Evolutionary conservation across 257 asterid genomes (phyloP).

Genomic region (Thymus quinquecostatus): DNA sequence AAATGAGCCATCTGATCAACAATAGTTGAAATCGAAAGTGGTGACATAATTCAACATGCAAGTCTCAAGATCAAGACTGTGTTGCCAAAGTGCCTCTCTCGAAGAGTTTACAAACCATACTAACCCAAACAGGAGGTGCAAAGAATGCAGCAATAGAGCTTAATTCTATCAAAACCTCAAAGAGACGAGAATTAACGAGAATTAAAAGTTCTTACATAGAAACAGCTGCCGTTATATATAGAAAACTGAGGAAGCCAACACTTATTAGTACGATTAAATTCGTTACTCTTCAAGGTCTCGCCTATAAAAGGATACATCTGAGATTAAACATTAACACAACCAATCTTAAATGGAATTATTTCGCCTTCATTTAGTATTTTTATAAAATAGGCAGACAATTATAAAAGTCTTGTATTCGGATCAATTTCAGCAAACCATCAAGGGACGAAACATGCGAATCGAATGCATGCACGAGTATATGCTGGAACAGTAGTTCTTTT

Average conservation of each 20-base stretch:
- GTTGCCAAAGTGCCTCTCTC: background rate
- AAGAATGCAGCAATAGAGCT: background rate
- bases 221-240: background rate
- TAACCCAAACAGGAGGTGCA: background rate
- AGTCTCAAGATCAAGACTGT: background rate
- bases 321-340: conserved; percentile 8
- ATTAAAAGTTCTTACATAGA: background rate
- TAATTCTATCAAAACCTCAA: background rate
- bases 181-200: background rate
- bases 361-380: conserved; percentile 3
- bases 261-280: background rate
- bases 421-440: conserved; percentile 4
- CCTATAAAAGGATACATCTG: background rate
- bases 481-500: background rate
- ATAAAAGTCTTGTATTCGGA: background rate
- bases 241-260: background rate
- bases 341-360: background rate
- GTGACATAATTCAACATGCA: conserved; percentile 1
- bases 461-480: too few relatives aligned
- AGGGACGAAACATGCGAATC: background rate
- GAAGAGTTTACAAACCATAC: background rate
- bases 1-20: conserved; percentile 12
- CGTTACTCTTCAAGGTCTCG: background rate
- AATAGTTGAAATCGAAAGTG: background rate
- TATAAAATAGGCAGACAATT: conserved; percentile 2